These are phyloP conservation scores for Citrus hindsii DNA, from an alignment of 345 rosid species.

Conservation along the genomic window DNA sequence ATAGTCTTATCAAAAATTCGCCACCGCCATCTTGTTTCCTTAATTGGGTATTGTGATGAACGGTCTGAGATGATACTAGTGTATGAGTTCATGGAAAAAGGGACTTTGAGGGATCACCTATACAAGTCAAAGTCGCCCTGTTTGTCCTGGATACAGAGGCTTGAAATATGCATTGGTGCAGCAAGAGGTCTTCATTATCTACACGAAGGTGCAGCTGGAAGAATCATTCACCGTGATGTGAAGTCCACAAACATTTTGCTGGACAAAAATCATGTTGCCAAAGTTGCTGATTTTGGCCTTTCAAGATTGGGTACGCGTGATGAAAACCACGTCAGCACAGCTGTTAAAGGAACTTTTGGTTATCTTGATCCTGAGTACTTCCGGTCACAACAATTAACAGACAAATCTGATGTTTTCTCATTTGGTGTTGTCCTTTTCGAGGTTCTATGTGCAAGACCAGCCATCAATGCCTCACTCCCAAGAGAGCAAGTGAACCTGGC, in stretches of 20 bases:
- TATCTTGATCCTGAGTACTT: slow-evolving; percentile 59
- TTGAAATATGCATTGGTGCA: slow-evolving; percentile 59
- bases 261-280: slow-evolving; percentile 37
- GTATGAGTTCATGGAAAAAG: slow-evolving; percentile 60
- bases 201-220: slow-evolving; percentile 36
- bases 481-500: slow-evolving; percentile 49
- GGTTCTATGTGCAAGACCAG: slow-evolving; percentile 52
- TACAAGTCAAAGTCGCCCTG: slow-evolving; percentile 32
- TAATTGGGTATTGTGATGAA: slow-evolving; percentile 72
- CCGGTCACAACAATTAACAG: slow-evolving; percentile 42
- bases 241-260: slow-evolving; percentile 64
- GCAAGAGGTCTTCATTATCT: slow-evolving; percentile 54
- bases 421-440: slow-evolving; percentile 59
- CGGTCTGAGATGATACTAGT: slow-evolving; percentile 57
- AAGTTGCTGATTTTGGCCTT: slow-evolving; percentile 64
- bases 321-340: slow-evolving; percentile 32
- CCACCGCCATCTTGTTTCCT: slow-evolving; percentile 68
- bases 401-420: slow-evolving; percentile 60
- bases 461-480: slow-evolving; percentile 29
- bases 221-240: slow-evolving; percentile 58
- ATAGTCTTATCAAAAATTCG: slow-evolving; percentile 56
- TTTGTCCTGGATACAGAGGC: slow-evolving; percentile 52
- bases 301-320: slow-evolving; percentile 20
- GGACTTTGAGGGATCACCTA: slow-evolving; percentile 48
- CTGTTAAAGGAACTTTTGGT: slow-evolving; percentile 51